Evolutionary conservation across 495 filamentous ascomycete genomes (phyloP).

Genomic region (Niebla homalea): DNA sequence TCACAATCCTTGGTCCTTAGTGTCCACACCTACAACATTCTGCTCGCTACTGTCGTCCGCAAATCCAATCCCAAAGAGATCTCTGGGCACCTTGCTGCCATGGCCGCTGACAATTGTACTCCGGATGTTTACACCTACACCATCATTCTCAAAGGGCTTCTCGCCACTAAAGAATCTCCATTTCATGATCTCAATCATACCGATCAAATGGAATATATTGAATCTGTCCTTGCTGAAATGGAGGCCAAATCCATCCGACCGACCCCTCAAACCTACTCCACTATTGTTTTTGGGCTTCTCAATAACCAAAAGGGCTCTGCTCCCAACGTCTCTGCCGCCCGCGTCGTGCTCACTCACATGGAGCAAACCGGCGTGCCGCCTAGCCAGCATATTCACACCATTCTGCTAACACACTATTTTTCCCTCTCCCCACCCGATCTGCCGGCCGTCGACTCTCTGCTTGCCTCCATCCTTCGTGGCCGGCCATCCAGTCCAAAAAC

Average conservation of each 20-base stretch:
- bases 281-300: constrained; percentile 51
- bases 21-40: constrained; percentile 53
- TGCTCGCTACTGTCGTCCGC: constrained; percentile 43
- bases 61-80: constrained; percentile 25
- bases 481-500: constrained; percentile 14
- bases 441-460: constrained; percentile 39
- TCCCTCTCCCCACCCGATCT: constrained; percentile 39
- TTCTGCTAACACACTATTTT: constrained; percentile 57
- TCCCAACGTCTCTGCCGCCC: constrained; percentile 35
- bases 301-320: constrained; percentile 7
- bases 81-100: constrained; percentile 31
- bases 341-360: constrained; percentile 49
- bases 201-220: constrained; percentile 26
- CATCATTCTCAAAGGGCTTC: constrained; percentile 37
- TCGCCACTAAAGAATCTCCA: constrained; percentile 21
- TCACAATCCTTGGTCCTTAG: constrained; percentile 45
- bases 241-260: constrained; percentile 35
- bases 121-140: constrained; percentile 42
- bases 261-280: constrained; percentile 45
- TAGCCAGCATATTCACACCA: constrained; percentile 52
- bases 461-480: constrained; percentile 28
- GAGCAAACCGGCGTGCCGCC: constrained; percentile 33
- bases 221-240: constrained; percentile 38
- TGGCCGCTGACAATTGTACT: constrained; percentile 30
- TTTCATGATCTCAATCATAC: constrained; percentile 9